Conservation (phyloP, 208 protist species). For the Endotrypanum monterogeii region DNA sequence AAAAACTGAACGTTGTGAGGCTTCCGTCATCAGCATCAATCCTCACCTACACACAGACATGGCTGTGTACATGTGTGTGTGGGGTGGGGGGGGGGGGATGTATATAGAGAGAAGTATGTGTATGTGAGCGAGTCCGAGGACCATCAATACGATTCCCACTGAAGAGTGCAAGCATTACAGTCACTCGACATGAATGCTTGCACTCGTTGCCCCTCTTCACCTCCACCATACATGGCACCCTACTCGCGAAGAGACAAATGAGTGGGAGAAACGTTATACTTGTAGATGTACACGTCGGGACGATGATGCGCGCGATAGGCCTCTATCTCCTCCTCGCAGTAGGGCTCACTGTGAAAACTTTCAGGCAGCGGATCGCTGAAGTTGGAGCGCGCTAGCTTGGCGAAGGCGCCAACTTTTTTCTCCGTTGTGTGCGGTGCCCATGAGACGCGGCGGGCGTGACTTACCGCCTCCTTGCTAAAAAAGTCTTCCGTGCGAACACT, state of each 20-base stretch:
- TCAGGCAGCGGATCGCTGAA: conserved; percentile 79
- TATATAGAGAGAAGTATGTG: too few relatives aligned
- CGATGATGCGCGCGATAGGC: conserved; percentile 80
- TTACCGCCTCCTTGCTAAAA: conserved; percentile 89
- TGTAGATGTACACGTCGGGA: conserved; percentile 90
- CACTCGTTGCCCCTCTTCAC: background rate
- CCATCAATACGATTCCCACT: too few relatives aligned
- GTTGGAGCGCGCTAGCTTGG: conserved; percentile 88
- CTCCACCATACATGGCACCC: background rate
- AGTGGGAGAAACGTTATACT: conserved; percentile 88
- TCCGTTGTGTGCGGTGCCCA: conserved; percentile 92
- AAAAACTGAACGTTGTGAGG: too few relatives aligned
- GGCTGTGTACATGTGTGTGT: too few relatives aligned
- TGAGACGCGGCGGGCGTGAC: conserved; percentile 86
- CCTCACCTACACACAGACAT: too few relatives aligned
- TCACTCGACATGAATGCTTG: background rate
- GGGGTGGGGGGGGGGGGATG: too few relatives aligned
- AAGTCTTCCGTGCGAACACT: conserved; percentile 89
- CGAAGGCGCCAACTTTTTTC: conserved; percentile 88
- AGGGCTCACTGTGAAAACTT: conserved; percentile 79
- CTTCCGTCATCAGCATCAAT: too few relatives aligned
- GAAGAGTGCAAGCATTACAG: too few relatives aligned
- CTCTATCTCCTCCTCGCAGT: conserved; percentile 88
- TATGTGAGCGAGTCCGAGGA: too few relatives aligned
- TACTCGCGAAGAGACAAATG: conserved; percentile 85